Conservation (phyloP, 179 eudicot genomes). For the Gypsophila paniculata region DNA sequence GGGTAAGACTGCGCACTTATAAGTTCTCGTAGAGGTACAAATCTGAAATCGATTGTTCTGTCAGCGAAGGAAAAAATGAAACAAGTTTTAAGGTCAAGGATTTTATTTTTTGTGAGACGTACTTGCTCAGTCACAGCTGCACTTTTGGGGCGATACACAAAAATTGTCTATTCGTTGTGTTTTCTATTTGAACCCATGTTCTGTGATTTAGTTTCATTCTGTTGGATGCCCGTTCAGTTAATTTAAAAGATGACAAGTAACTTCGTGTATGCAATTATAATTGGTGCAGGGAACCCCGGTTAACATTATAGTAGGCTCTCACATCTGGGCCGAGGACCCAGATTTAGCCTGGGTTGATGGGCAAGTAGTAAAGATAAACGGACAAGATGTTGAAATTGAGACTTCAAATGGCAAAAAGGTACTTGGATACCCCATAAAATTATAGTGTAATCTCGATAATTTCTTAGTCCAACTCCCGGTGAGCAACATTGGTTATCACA, state of each 20-base stretch:
- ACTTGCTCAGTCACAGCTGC: background rate
- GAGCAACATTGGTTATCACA: too few species aligned
- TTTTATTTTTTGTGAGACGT: background rate
- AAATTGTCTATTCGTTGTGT: background rate
- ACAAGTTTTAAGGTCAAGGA: background rate
- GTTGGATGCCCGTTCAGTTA: background rate
- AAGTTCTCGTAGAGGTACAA: background rate
- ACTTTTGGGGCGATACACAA: background rate
- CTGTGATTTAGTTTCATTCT: conserved; percentile 4
- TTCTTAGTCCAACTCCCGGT: too few species aligned
- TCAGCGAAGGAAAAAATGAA: background rate
- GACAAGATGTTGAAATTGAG: conserved; percentile 63
- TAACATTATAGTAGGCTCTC: conserved; percentile 86
- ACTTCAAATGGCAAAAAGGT: conserved; percentile 72
- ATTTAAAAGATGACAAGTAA: background rate
- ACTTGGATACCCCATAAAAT: conserved; percentile 28
- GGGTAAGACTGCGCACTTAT: background rate
- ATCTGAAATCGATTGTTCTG: background rate
- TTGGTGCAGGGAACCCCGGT: conserved; percentile 79
- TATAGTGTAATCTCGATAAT: too few species aligned
- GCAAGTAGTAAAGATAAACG: conserved; percentile 61
- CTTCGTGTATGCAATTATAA: background rate
- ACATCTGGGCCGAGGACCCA: conserved; percentile 86
- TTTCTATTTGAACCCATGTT: background rate
- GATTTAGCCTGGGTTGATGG: conserved; percentile 88